Conservation (phyloP, 2,329 filamentous ascomycete species). For the Fusarium praegraminearum region DNA sequence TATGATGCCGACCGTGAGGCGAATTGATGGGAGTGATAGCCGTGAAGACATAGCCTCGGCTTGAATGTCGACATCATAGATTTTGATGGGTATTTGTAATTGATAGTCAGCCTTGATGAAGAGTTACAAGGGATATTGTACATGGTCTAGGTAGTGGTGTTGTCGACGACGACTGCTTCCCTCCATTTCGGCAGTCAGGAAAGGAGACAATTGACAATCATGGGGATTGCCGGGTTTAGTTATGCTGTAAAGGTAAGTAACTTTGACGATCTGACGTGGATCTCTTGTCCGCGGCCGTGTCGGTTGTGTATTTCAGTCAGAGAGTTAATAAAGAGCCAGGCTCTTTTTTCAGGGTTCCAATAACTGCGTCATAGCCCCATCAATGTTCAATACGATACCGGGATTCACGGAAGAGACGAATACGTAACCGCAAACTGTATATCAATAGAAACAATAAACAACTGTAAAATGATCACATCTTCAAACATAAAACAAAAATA, state of each 20-base stretch:
- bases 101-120: not conserved
- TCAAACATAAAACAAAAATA: not conserved
- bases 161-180: slow-evolving; percentile 15
- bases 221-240: slow-evolving; percentile 12
- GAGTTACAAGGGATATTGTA: slow-evolving; percentile 18
- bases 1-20: slow-evolving; percentile 4
- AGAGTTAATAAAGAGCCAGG: not conserved
- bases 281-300: not conserved
- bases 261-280: slow-evolving; percentile 27
- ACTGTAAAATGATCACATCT: not conserved
- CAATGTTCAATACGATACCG: slow-evolving; percentile 20
- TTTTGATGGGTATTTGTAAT: slow-evolving; percentile 16
- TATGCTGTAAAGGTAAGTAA: not conserved
- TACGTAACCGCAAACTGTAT: slow-evolving; percentile 11
- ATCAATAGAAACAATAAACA: slow-evolving; percentile 10
- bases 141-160: slow-evolving; percentile 28
- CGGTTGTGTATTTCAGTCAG: not conserved
- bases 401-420: slow-evolving; percentile 29
- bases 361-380: slow-evolving; percentile 41
- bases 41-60: slow-evolving; percentile 19
- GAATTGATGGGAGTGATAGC: not conserved
- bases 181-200: slow-evolving; percentile 10
- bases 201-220: not conserved
- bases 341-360: slow-evolving; percentile 19
- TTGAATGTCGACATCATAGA: slow-evolving; percentile 18